These are phyloP conservation scores for Trichoderma gamsii DNA, from an alignment of 495 filamentous ascomycete species.

Conservation along the genomic window DNA sequence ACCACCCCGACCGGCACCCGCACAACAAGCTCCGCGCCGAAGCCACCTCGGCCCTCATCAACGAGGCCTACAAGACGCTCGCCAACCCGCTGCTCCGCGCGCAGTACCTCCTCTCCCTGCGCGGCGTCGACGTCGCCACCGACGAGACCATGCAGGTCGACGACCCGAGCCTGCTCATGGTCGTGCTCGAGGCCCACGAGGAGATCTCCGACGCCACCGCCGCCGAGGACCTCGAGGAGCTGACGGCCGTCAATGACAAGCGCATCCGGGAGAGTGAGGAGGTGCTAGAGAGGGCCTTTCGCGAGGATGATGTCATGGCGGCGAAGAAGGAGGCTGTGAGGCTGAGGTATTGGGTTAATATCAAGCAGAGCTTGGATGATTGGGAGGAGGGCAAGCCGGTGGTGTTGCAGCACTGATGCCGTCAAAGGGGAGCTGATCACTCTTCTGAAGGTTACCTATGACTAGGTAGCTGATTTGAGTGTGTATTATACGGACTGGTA, in stretches of 20 bases:
- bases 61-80: constrained; percentile 83
- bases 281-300: constrained; percentile 57
- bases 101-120: constrained; percentile 70
- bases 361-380: constrained; percentile 68
- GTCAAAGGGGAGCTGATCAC: not conserved
- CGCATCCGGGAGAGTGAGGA: constrained; percentile 56
- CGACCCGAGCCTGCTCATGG: constrained; percentile 68
- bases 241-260: constrained; percentile 61
- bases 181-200: constrained; percentile 84
- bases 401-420: constrained; percentile 53
- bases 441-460: no score
- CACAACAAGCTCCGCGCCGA: constrained; percentile 57
- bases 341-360: constrained; percentile 88
- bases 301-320: constrained; percentile 53
- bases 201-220: constrained; percentile 66
- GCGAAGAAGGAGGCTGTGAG: constrained; percentile 66
- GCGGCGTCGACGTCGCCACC: constrained; percentile 68
- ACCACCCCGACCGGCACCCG: constrained; percentile 78
- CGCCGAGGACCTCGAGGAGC: constrained; percentile 55
- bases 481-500: no score
- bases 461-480: no score
- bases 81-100: constrained; percentile 67
- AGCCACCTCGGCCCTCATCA: constrained; percentile 69
- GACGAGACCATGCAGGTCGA: constrained; percentile 69
- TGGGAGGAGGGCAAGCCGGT: constrained; percentile 77